Evolutionary conservation across 805 yeast species (phyloP).

Genomic region (Monosporozyma solicola): DNA sequence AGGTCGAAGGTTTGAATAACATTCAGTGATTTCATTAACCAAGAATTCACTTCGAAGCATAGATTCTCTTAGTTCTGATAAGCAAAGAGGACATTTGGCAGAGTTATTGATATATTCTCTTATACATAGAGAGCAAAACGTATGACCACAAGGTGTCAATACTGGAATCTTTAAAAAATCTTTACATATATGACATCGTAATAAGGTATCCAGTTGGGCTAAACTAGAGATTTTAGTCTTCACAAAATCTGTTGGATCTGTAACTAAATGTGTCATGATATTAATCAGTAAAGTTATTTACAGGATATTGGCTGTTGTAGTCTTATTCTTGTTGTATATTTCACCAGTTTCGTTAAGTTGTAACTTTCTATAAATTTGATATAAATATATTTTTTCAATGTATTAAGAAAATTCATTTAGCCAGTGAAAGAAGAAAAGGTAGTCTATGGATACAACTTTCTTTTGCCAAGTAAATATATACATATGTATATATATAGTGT

Average conservation of each 20-base stretch:
- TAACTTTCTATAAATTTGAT: background rate
- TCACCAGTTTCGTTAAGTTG: background rate
- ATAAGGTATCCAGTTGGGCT: slow-evolving; percentile 53
- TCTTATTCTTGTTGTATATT: background rate
- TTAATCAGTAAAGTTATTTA: background rate
- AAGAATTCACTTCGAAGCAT: slow-evolving; percentile 55
- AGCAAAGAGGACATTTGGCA: slow-evolving; percentile 70
- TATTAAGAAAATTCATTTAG: background rate
- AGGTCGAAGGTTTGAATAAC: slow-evolving; percentile 39
- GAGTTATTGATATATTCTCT: slow-evolving; percentile 55
- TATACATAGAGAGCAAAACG: slow-evolving; percentile 83
- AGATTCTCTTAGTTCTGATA: slow-evolving; percentile 60
- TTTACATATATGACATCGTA: slow-evolving; percentile 83
- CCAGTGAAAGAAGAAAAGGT: background rate
- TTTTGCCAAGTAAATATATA: background rate
- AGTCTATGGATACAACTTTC: background rate
- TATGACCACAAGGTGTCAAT: slow-evolving; percentile 76
- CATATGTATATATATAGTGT: background rate
- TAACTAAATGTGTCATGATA: slow-evolving; percentile 8
- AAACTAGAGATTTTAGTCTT: slow-evolving; percentile 46
- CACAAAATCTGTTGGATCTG: slow-evolving; percentile 71
- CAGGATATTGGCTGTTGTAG: background rate
- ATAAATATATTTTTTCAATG: background rate
- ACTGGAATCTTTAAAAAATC: slow-evolving; percentile 76
- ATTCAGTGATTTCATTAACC: slow-evolving; percentile 59